Percentiles rank a stretch among this genome's conserved stretches.
These are phyloP conservation scores for Boletus vinaceobasis DNA, from an alignment of 768 basidiomycete genomes.

Conservation along the genomic window DNA sequence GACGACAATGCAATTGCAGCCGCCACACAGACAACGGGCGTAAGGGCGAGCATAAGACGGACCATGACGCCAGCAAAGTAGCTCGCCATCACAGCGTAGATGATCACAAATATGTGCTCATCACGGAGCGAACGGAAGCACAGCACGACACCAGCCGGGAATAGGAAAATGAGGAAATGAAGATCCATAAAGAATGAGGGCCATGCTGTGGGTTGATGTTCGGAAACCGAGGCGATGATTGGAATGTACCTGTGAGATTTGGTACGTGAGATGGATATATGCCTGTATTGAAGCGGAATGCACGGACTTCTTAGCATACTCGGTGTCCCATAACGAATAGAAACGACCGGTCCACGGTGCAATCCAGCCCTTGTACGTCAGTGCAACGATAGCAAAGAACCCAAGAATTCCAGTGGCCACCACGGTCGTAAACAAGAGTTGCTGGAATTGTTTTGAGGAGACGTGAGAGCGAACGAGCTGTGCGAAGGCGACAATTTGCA, in stretches of 20 bases:
- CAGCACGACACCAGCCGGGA: constrained; percentile 92
- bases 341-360: constrained; percentile 99
- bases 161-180: constrained; percentile 94
- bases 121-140: constrained; percentile 95
- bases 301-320: constrained; percentile 92
- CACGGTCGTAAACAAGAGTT: constrained; percentile 67
- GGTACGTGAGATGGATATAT: not conserved
- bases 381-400: constrained; percentile 63
- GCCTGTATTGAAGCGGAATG: not conserved
- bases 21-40: constrained; percentile 92
- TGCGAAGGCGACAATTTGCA: constrained; percentile 94
- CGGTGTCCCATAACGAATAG: constrained; percentile 99
- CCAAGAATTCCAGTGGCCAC: constrained; percentile 71
- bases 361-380: constrained; percentile 93
- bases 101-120: constrained; percentile 97
- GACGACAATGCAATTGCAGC: constrained; percentile 89
- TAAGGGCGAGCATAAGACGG: constrained; percentile 95
- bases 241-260: constrained; percentile 72
- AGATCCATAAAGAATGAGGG: constrained; percentile 99
- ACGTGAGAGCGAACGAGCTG: constrained; percentile 87
- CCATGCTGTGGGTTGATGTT: constrained; percentile 99
- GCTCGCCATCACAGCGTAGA: constrained; percentile 92
- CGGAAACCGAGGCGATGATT: constrained; percentile 98
- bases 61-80: constrained; percentile 99
- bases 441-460: constrained; percentile 88